Conservation (phyloP, 352 stramenopile genomes). For the Phytophthora lateralis region DNA sequence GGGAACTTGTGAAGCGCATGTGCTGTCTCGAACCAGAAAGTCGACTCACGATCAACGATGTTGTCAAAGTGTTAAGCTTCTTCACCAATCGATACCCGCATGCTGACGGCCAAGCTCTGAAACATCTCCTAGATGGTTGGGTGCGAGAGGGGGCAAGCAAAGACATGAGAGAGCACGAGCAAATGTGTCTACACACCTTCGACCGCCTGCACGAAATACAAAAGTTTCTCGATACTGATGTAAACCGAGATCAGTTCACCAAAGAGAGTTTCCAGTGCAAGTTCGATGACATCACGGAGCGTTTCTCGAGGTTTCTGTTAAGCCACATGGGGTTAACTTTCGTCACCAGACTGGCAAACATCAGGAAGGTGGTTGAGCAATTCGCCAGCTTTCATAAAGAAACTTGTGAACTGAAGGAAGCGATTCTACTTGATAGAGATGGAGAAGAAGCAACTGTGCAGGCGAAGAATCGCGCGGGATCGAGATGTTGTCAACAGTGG, state of each 20-base stretch:
- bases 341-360: background rate
- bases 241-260: background rate
- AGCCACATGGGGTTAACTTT: background rate
- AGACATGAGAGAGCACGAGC: background rate
- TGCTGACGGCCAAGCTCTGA: background rate
- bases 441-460: background rate
- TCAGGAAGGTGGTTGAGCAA: background rate
- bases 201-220: background rate
- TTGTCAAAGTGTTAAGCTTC: background rate
- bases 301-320: background rate
- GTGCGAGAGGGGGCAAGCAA: background rate
- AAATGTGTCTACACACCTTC: background rate
- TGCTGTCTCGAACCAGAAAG: background rate
- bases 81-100: background rate
- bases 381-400: background rate
- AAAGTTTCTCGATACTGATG: background rate
- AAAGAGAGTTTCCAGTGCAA: background rate
- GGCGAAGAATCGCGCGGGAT: too few relatives aligned
- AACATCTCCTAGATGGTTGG: background rate
- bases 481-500: too few relatives aligned
- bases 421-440: background rate
- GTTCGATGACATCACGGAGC: background rate
- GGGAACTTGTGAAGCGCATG: constrained; percentile 1
- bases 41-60: background rate
- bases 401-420: background rate